Conservation (phyloP, 768 basidiomycete species). For the Tricholoma hemisulphureum region DNA sequence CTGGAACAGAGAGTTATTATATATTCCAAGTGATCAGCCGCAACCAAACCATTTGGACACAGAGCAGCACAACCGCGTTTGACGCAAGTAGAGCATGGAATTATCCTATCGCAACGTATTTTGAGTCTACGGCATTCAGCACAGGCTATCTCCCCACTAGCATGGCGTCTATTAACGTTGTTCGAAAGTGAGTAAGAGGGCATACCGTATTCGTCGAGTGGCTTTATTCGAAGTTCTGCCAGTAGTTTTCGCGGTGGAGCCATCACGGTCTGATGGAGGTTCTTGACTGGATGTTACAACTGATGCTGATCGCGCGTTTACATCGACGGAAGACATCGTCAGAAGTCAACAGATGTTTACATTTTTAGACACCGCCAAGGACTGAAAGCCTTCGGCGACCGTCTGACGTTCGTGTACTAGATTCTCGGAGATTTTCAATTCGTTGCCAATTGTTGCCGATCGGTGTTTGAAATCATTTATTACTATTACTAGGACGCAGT, state of each 20-base stretch:
- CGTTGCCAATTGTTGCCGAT: no score
- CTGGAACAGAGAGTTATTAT: constrained; percentile 26
- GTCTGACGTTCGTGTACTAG: no score
- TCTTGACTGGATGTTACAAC: neutral
- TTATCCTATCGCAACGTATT: constrained; percentile 37
- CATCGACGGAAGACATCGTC: neutral
- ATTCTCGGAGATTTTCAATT: no score
- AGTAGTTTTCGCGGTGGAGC: neutral
- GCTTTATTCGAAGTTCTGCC: constrained; percentile 32
- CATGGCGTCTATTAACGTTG: neutral
- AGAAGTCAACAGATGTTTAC: no score
- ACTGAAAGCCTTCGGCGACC: no score
- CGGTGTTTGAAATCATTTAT: no score
- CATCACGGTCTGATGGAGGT: neutral
- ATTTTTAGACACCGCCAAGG: no score
- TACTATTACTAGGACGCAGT: no score
- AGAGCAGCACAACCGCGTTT: constrained; percentile 50
- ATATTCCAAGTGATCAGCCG: neutral
- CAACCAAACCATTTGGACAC: constrained; percentile 49
- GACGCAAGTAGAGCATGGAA: constrained; percentile 50
- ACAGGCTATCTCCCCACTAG: constrained; percentile 43
- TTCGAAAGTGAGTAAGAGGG: neutral
- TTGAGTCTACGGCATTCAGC: constrained; percentile 46
- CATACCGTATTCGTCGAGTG: constrained; percentile 38
- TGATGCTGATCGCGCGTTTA: neutral